phyloP scores from a whole-genome alignment of 257 asterid genomes.

The Penstemon davidsonii region DNA sequence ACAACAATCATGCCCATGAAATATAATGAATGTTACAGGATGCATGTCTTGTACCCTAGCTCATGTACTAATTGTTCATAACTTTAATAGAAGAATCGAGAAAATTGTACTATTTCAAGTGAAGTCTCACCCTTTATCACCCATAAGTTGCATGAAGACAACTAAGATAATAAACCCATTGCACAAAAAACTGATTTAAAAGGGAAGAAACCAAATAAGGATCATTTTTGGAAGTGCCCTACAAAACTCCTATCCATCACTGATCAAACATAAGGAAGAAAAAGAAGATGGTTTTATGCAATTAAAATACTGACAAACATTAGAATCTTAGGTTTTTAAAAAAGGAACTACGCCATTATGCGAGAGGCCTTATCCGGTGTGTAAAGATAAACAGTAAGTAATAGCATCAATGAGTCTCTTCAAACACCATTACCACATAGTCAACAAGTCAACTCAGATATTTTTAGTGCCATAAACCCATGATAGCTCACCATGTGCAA shows the following conservation, averaged over 20 bases:
- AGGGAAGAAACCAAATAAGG: neutral
- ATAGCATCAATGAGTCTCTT: neutral
- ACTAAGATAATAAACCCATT: neutral
- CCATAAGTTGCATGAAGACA: neutral
- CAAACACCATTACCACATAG: conserved; percentile 9
- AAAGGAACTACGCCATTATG: neutral
- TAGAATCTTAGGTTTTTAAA: neutral
- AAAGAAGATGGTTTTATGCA: neutral
- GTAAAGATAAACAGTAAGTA: neutral
- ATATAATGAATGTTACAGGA: neutral
- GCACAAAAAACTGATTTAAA: neutral
- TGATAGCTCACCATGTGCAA: conserved; percentile 7
- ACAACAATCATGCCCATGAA: neutral
- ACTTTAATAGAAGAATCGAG: neutral
- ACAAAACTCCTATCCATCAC: neutral
- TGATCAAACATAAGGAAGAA: neutral
- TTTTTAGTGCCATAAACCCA: neutral
- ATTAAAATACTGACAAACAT: neutral
- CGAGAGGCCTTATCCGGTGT: conserved; percentile 4
- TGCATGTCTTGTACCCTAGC: neutral
- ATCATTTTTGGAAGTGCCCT: neutral
- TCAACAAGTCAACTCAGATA: conserved; percentile 5
- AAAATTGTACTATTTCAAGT: neutral
- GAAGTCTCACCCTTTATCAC: neutral
- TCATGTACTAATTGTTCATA: neutral